Percentiles rank a stretch among this genome's conserved stretches.
Evolutionary conservation across 805 yeast genomes (phyloP).

Genomic region (Candida michaelii): DNA sequence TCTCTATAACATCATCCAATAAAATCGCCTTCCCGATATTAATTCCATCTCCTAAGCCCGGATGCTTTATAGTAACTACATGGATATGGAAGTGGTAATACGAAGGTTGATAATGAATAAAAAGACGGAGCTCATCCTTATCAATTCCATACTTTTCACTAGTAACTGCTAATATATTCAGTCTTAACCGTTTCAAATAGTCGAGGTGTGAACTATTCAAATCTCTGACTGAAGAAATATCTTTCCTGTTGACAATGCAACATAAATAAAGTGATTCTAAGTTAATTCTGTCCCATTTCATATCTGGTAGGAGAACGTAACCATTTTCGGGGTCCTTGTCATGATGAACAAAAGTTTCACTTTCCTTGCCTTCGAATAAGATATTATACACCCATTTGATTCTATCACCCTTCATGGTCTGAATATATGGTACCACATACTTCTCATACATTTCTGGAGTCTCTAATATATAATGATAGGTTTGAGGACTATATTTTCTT

Average conservation of each 20-base stretch:
- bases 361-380: slow-evolving; percentile 75
- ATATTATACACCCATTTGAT: slow-evolving; percentile 90
- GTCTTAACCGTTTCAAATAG: slow-evolving; percentile 51
- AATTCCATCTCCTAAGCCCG: slow-evolving; percentile 67
- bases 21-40: slow-evolving; percentile 78
- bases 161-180: slow-evolving; percentile 48
- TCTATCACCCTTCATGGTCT: slow-evolving; percentile 71
- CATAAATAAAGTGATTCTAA: slow-evolving; percentile 73
- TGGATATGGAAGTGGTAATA: slow-evolving; percentile 96
- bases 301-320: slow-evolving; percentile 83
- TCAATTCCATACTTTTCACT: slow-evolving; percentile 38
- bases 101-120: slow-evolving; percentile 92
- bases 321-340: slow-evolving; percentile 56
- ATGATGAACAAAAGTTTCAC: slow-evolving; percentile 73
- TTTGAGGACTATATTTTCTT: slow-evolving; percentile 65
- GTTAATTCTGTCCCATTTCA: slow-evolving; percentile 90
- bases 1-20: slow-evolving; percentile 79
- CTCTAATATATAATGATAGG: slow-evolving; percentile 64
- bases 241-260: slow-evolving; percentile 68
- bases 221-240: slow-evolving; percentile 75
- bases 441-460: slow-evolving; percentile 72
- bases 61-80: slow-evolving; percentile 70
- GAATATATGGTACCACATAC: slow-evolving; percentile 72
- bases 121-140: slow-evolving; percentile 65
- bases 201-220: slow-evolving; percentile 56